A percentile compares a stretch with the other conserved stretches of the same genome.
Conservation (phyloP, 164 flowering plant species). For the Nymphaea thermarum region DNA sequence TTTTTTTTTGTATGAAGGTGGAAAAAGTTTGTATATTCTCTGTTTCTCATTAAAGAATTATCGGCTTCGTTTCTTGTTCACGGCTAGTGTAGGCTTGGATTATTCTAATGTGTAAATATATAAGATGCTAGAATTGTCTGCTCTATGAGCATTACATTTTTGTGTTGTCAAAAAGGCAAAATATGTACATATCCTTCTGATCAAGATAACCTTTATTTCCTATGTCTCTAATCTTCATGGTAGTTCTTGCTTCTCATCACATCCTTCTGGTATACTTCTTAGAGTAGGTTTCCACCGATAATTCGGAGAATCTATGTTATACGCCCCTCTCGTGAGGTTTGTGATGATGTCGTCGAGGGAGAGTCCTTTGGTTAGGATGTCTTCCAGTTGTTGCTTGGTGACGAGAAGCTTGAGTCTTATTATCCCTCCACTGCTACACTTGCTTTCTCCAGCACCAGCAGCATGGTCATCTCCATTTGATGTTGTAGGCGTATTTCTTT, state of each 20-base stretch:
- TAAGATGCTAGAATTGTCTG: no score
- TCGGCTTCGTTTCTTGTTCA: background rate
- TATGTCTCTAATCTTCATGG: background rate
- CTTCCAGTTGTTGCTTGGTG: background rate
- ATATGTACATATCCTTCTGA: no score
- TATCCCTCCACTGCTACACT: background rate
- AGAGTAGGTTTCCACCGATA: constrained; percentile 8
- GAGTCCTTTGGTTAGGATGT: background rate
- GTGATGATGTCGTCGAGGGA: background rate
- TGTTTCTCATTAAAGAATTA: background rate
- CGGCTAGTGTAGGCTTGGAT: no score
- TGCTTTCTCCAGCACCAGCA: background rate
- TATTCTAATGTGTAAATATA: no score
- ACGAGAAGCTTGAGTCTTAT: background rate
- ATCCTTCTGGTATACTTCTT: constrained; percentile 11
- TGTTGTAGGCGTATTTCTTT: background rate
- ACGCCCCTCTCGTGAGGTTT: background rate
- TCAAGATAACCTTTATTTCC: background rate
- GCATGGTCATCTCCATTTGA: background rate
- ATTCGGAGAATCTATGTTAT: background rate
- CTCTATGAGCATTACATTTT: no score
- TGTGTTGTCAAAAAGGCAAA: no score
- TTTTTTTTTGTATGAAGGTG: background rate
- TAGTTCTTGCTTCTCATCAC: constrained; percentile 1
- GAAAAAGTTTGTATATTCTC: background rate